Percentiles rank a stretch among this genome's conserved stretches.
Evolutionary conservation across 208 protist genomes (phyloP).

Genomic region (Trypanosoma boissoni): DNA sequence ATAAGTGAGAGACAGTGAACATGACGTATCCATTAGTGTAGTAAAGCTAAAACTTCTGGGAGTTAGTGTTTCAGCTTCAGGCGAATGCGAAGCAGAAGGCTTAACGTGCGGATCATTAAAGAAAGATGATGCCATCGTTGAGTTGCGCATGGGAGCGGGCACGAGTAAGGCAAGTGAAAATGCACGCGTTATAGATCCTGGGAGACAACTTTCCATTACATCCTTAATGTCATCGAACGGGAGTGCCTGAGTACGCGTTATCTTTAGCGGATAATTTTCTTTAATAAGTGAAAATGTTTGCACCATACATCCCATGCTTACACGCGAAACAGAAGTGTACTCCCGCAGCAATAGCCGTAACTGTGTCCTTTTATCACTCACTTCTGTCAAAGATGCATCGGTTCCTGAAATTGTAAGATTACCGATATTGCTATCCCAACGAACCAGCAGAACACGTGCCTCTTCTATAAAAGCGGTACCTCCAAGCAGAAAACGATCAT

Average conservation of each 20-base stretch:
- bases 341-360: constrained; percentile 54
- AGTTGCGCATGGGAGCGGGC: not conserved
- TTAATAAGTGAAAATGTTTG: constrained; percentile 71
- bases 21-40: no score
- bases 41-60: no score
- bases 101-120: not conserved
- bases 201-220: constrained; percentile 22
- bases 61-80: no score
- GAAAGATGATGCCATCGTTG: not conserved
- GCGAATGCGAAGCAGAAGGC: not conserved
- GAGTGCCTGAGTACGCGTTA: constrained; percentile 40
- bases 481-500: constrained; percentile 54
- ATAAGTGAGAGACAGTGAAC: no score
- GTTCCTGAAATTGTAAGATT: not conserved
- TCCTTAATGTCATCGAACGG: constrained; percentile 24
- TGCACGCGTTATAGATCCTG: constrained; percentile 41
- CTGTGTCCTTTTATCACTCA: constrained; percentile 10
- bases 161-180: constrained; percentile 38
- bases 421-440: not conserved
- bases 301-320: constrained; percentile 40
- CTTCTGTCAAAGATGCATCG: not conserved
- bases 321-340: constrained; percentile 51
- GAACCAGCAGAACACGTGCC: constrained; percentile 48
- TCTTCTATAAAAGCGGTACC: constrained; percentile 69
- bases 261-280: constrained; percentile 26